Percentiles rank a stretch among this genome's conserved stretches.
phyloP scores from a whole-genome alignment of 2,329 filamentous ascomycete genomes.

The Neopestalotiopsis clavispora region DNA sequence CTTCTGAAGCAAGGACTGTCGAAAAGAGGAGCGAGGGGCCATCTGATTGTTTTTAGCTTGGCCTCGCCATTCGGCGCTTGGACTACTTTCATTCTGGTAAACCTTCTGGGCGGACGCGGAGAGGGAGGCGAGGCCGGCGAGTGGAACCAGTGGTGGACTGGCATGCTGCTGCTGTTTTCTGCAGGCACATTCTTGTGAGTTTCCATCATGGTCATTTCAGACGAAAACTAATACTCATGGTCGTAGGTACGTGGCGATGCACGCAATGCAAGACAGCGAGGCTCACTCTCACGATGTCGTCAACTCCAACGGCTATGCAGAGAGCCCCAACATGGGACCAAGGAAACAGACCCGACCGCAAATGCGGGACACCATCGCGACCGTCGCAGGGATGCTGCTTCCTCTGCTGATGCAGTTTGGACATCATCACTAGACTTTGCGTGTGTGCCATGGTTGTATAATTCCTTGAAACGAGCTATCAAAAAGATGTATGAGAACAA shows the following conservation, averaged over 20 bases:
- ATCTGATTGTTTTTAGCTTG: slow-evolving; percentile 88
- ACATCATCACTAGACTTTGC: slow-evolving; percentile 63
- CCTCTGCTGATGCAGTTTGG: slow-evolving; percentile 80
- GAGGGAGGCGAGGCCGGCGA: slow-evolving; percentile 49
- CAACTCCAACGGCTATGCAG: slow-evolving; percentile 58
- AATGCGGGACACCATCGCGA: slow-evolving; percentile 72
- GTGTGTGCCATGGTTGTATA: not conserved
- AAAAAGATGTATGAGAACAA: not conserved
- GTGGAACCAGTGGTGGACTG: slow-evolving; percentile 83
- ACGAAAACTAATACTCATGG: not conserved
- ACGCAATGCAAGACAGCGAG: slow-evolving; percentile 87
- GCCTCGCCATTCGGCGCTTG: slow-evolving; percentile 88
- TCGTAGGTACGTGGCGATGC: slow-evolving; percentile 91
- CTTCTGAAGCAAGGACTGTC: slow-evolving; percentile 89
- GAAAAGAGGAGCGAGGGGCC: slow-evolving; percentile 81
- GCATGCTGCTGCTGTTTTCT: slow-evolving; percentile 91
- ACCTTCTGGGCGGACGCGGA: slow-evolving; percentile 69
- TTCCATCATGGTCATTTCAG: not conserved
- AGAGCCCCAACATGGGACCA: slow-evolving; percentile 48
- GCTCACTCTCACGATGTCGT: slow-evolving; percentile 55
- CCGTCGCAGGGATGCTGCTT: slow-evolving; percentile 77
- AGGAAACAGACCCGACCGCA: slow-evolving; percentile 60
- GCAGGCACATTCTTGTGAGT: slow-evolving; percentile 93
- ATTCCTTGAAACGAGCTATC: not conserved
- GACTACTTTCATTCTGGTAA: slow-evolving; percentile 80